Evolutionary conservation across 108 stramenopile genomes (phyloP).

Genomic region (Cyclotella cryptica): DNA sequence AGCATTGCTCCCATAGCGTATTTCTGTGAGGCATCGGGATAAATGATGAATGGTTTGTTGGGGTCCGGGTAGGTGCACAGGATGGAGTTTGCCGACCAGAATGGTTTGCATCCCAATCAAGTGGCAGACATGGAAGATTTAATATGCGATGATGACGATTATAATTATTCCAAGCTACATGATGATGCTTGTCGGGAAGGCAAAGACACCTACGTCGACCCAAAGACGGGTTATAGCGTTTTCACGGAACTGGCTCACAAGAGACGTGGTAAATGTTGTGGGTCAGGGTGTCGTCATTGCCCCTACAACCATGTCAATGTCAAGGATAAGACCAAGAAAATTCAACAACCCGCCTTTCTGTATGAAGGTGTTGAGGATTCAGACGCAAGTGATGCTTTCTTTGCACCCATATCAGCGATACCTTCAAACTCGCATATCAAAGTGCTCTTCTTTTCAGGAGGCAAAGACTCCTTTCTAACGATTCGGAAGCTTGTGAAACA

Average conservation of each 20-base stretch:
- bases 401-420: conserved; percentile 36
- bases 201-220: conserved; percentile 75
- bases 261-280: conserved; percentile 91
- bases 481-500: conserved; percentile 73
- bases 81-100: no score
- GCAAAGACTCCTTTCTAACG: conserved; percentile 93
- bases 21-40: no score
- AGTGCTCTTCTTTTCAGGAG: conserved; percentile 90
- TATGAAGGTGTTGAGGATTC: conserved; percentile 42
- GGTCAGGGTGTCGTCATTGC: conserved; percentile 92
- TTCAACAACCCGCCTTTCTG: conserved; percentile 79
- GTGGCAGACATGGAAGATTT: conserved; percentile 43
- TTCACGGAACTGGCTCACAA: conserved; percentile 87
- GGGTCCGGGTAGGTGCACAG: no score
- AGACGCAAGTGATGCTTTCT: background rate
- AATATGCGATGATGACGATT: conserved; percentile 20
- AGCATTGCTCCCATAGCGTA: no score
- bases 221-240: conserved; percentile 87
- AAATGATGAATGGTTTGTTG: no score
- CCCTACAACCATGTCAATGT: conserved; percentile 89
- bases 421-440: conserved; percentile 51
- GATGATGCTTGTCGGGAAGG: conserved; percentile 62
- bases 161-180: conserved; percentile 57
- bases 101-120: background rate
- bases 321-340: conserved; percentile 61